Base-by-base conservation (phyloP, 768 basidiomycete species). In the Amanita jacksonii region DNA sequence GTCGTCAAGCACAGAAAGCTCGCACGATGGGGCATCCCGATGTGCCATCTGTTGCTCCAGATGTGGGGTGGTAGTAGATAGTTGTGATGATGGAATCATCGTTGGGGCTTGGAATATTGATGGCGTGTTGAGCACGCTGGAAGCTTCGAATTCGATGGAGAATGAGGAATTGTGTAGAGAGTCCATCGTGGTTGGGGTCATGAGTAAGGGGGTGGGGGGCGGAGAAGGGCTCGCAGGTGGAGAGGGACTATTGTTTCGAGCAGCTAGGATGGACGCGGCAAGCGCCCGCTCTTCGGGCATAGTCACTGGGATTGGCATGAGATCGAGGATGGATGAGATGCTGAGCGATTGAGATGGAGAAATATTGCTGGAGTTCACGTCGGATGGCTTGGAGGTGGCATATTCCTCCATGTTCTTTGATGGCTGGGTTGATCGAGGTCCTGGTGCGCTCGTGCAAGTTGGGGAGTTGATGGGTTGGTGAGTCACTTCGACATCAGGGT, bases 231-330 rank as follows among this genome's bases (percentile, higher is more conserved):
- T 27, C 13, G n/a, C n/a, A n/a, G 41, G 20, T 13, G 27, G 41
- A 15, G 10, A 8, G 28, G 41, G 28, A 8, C 19, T 33, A 13
- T 28, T 31, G 2, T 31, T 32, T 28, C 41, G 31, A 30, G 41
- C 28, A 19, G 41, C 41, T 18, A 42, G 41, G 20, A 42, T 42
- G 13, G 41, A 42, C 10, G 41, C 31, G 13, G 41, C 41, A 4
- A 42, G 31, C 13, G 19, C 12, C 18, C 41, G 15, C 30, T 42
- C 41, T 15, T 42, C 16, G 31, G 41, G 30, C 22, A 31, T 42
- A 12, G 41, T 42, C n/a, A 42, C 20, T 31, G 41, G 30, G 10
- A 42, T 42, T 19, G 41, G 41, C 41, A 42, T 42, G 7, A 32
- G 28, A 16, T 42, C 19, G n/a, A 42, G 41, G 8, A 42, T 42